Base-by-base conservation (phyloP, 2,329 filamentous ascomycete species). In the Phyllosticta capitalensis region DNA sequence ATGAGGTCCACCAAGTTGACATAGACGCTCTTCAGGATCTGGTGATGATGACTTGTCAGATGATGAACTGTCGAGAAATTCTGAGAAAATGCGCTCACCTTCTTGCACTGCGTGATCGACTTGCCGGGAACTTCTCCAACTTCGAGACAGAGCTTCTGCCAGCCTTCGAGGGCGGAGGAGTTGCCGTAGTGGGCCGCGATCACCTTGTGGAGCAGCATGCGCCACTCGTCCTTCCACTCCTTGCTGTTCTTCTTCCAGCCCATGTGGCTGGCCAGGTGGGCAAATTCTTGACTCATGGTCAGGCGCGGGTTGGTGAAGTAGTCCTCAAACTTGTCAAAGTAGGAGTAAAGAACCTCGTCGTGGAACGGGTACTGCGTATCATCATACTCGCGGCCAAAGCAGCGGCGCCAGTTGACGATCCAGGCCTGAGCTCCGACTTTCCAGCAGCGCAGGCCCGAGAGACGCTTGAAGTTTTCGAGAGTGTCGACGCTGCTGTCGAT, bases 121-220 rank as follows among this genome's bases (percentile, higher is more conserved):
- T 20, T 38, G 1, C 64, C 61, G 3, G 63, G 55, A 6, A 62
- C 56, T 12, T 70, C 61, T 22, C 63, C 64, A 20, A 68, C 61
- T 19, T 70, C 65, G 2, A 55, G 45, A 54, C 69, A 71, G 2
- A 71, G 58, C 14, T 65, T 60, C 54, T 69, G 67, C 64, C 65
- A 70, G 2, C 60, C 60, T 10, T 64, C 61, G 10, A 71, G 61
- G 28, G 62, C 58, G 45, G 57, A 50, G 10, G 60, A 53, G 1
- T 54, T 60, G 1, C 64, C 66, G 28, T 66, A 69, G 54, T 65
- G 61, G 54, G 63, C 64, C 1, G 56, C 49, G 38, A 69, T 63
- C 56, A 64, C 10, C 14, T 58, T 57, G 9, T 62, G 60, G 17
- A 21, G 61, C 30, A 28, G 56, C 9, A 28, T 21, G 14, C 19